Evolutionary conservation across 139 green algal genomes (phyloP).

Genomic region (Tetradesmus lagerheimii): DNA sequence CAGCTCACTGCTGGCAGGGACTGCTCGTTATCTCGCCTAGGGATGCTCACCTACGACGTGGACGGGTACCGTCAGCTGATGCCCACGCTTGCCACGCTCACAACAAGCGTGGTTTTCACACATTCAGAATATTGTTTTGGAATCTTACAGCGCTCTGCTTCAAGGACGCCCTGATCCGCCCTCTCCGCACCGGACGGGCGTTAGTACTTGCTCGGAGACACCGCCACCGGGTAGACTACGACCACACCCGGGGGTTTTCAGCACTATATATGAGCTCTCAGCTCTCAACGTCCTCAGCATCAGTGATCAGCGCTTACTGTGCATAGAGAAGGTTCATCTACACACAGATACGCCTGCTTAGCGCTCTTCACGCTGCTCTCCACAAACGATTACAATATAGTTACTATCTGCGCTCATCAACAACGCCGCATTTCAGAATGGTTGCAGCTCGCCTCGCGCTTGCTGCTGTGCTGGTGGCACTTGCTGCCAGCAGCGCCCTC

Average conservation of each 20-base stretch:
- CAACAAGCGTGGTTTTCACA: no score
- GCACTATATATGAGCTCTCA: not conserved
- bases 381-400: not conserved
- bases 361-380: not conserved
- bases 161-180: not conserved
- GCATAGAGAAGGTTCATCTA: not conserved
- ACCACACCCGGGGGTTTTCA: no score
- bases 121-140: no score
- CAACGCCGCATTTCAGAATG: not conserved
- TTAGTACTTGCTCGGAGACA: not conserved
- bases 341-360: not conserved
- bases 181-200: not conserved
- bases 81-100: no score
- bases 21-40: no score
- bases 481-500: not conserved
- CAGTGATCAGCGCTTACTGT: not conserved
- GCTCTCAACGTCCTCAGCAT: no score
- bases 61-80: no score
- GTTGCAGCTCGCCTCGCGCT: not conserved
- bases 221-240: no score
- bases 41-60: no score
- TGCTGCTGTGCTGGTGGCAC: not conserved
- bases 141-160: no score
- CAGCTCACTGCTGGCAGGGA: no score
- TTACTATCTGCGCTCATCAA: not conserved